A percentile compares a stretch with the other conserved stretches of the same genome.
Conservation (phyloP, 108 stramenopile species). For the Fragilariopsis cylindrus region DNA sequence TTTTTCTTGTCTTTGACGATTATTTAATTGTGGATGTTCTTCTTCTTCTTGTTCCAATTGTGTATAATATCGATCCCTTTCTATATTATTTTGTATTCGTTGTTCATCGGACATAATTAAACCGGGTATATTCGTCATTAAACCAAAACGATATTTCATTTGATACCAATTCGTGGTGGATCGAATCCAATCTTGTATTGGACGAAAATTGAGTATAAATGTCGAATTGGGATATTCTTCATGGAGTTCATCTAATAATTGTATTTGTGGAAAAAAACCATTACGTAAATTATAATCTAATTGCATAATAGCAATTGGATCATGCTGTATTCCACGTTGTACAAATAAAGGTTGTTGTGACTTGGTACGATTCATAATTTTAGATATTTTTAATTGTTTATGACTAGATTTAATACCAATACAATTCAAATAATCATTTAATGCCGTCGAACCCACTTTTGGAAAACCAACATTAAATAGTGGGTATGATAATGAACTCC, state of each 20-base stretch:
- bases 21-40: too few relatives aligned
- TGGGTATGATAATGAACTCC: background rate
- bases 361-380: background rate
- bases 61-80: too few relatives aligned
- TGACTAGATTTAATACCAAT: background rate
- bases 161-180: background rate
- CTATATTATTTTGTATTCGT: too few relatives aligned
- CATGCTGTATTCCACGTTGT: background rate
- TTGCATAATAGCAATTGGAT: background rate
- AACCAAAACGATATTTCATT: background rate
- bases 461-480: background rate
- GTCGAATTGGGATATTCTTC: conserved; percentile 28
- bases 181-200: conserved; percentile 10
- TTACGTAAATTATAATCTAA: background rate
- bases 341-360: too few relatives aligned
- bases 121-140: too few relatives aligned
- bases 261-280: conserved; percentile 32
- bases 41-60: too few relatives aligned
- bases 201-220: conserved; percentile 16
- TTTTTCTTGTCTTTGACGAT: too few relatives aligned
- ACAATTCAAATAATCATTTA: background rate
- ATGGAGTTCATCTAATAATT: conserved; percentile 29
- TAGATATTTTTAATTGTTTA: background rate
- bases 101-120: too few relatives aligned
- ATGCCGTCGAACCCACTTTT: background rate